Base-by-base conservation (phyloP, 129 eudicot species). In the Mikania micrantha region DNA sequence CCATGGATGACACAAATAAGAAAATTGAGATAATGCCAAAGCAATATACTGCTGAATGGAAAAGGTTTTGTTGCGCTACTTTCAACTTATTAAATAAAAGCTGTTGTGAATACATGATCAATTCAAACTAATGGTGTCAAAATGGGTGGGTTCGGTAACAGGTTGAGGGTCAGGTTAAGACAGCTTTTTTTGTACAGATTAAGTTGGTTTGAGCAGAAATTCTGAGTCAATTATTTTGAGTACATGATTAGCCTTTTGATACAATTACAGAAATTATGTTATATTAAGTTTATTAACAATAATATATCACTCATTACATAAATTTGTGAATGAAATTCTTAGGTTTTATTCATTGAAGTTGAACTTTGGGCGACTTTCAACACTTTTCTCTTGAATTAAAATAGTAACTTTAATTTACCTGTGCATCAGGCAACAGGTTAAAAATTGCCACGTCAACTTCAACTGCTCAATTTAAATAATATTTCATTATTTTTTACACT, bases 41-140 rank as follows among this genome's bases (percentile, higher is more conserved):
- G 56, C 95, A 88, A 64, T 93, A 93, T 83, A 82, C 82, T 60
- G 92, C 98, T 53, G 96, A 93, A 59, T 93, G 98, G 98, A 87
- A 77, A 75, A 93, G 98, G 98, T 88, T 9, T 3, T 11, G 9
- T 21, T 52, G 7, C 10, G 6, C 22, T 52, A 22, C 22, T 52
- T 52, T 52, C 16, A 22, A 10, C 32, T 52, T 20, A 19, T 20
- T 49, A 2, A 20, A 49, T 7, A 2, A 7, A 49, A 75, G 27
- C 24, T 1, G 40, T 38, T 60, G 9, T 39, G 25, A 31, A 32
- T n/a, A n/a, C n/a, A n/a, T n/a, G n/a, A n/a, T n/a, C n/a, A n/a
- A n/a, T n/a, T n/a, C 54, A 35, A 45, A 39, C 20, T 9, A 29
- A 15, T 3, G 49, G 5, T 40, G 19, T 17, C 16, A 42, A 3